Evolutionary conservation across 2,329 filamentous ascomycete species (phyloP).

Genomic region (Xylaria sp.): DNA sequence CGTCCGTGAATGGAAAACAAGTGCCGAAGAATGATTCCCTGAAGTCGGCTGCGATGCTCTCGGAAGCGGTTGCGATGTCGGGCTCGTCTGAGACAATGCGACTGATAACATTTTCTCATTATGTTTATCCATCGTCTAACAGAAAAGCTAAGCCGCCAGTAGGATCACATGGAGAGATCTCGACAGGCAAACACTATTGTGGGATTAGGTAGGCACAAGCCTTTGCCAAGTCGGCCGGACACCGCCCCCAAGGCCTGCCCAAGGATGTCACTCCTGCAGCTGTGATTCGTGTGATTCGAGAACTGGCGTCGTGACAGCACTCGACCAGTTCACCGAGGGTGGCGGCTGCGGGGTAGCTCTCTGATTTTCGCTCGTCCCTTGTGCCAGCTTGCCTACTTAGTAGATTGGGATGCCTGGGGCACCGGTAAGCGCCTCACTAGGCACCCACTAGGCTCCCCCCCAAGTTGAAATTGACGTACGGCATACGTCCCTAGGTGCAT

Average conservation of each 20-base stretch:
- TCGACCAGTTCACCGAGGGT: constrained; percentile 15
- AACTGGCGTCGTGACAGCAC: constrained; percentile 18
- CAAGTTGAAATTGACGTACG: constrained; percentile 21
- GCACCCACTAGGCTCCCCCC: constrained; percentile 13
- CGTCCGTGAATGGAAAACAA: not conserved
- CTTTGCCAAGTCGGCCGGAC: constrained; percentile 33
- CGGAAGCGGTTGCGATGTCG: constrained; percentile 27
- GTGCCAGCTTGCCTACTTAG: constrained; percentile 32
- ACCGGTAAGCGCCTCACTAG: constrained; percentile 32
- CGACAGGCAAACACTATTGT: constrained; percentile 18
- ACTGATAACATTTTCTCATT: constrained; percentile 35
- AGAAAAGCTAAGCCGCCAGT: constrained; percentile 35
- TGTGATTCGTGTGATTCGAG: constrained; percentile 35
- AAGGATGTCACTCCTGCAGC: constrained; percentile 28
- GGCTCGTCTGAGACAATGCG: constrained; percentile 5
- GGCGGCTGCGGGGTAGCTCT: constrained; percentile 34
- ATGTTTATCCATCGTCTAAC: constrained; percentile 36
- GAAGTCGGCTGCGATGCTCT: not conserved
- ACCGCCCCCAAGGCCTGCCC: constrained; percentile 27
- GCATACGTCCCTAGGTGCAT: constrained; percentile 17
- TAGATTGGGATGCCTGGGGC: constrained; percentile 24
- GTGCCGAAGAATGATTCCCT: not conserved
- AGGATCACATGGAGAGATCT: constrained; percentile 35
- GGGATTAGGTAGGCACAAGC: constrained; percentile 30
- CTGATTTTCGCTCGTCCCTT: constrained; percentile 14